Evolutionary conservation across 2,329 filamentous ascomycete species (phyloP).

Genomic region (Calonectria pseudoturangicola): DNA sequence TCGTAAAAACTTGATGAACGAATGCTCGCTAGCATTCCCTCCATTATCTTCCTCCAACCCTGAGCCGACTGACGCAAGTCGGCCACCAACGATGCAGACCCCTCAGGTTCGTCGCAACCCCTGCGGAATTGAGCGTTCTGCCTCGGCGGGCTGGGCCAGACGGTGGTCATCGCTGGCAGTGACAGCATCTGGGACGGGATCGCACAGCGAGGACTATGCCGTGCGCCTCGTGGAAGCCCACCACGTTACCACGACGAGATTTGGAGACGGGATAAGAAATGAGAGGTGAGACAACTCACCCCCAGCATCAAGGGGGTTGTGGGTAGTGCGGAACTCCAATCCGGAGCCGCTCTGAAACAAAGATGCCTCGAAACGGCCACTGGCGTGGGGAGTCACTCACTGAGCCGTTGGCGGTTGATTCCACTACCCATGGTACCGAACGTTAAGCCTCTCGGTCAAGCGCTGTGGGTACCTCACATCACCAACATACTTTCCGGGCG

Average conservation of each 20-base stretch:
- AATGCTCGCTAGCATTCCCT: slow-evolving; percentile 12
- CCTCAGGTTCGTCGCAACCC: slow-evolving; percentile 53
- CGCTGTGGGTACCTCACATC: slow-evolving; percentile 21
- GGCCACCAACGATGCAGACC: slow-evolving; percentile 38
- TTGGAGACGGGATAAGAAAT: slow-evolving; percentile 38
- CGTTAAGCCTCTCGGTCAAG: slow-evolving; percentile 11
- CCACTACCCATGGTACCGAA: slow-evolving; percentile 2
- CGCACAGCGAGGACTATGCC: slow-evolving; percentile 32
- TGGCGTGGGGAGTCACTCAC: slow-evolving; percentile 26
- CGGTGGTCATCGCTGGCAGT: slow-evolving; percentile 42
- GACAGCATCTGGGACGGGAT: slow-evolving; percentile 40
- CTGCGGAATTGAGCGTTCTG: slow-evolving; percentile 41
- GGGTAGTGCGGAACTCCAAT: slow-evolving; percentile 43
- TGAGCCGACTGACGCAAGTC: slow-evolving; percentile 10
- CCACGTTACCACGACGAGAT: slow-evolving; percentile 4
- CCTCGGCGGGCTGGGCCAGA: slow-evolving; percentile 38
- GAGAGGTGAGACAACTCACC: slow-evolving; percentile 37
- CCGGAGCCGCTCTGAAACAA: slow-evolving; percentile 52
- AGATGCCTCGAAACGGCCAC: slow-evolving; percentile 44
- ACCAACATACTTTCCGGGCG: slow-evolving; percentile 15
- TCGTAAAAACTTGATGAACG: background rate
- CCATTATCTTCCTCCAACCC: slow-evolving; percentile 3
- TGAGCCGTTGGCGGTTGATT: slow-evolving; percentile 29
- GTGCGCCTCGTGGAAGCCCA: slow-evolving; percentile 30
- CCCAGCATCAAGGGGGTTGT: slow-evolving; percentile 37